phyloP scores from a whole-genome alignment of 73 alveolate species.

The Durusdinium trenchii region DNA sequence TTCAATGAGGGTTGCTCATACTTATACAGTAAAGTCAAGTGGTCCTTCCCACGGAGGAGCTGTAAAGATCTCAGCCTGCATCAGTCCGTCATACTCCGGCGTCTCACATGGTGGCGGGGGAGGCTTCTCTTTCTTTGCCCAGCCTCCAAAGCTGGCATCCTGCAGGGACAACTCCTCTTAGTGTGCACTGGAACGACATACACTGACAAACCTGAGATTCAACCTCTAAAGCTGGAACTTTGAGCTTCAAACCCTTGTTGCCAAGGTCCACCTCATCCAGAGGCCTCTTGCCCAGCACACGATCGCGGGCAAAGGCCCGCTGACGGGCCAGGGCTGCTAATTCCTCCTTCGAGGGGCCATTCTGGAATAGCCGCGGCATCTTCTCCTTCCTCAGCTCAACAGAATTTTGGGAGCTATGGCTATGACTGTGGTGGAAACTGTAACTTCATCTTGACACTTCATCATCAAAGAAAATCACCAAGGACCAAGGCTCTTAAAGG shows the following conservation, averaged over 20 bases:
- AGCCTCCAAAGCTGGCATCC: constrained; percentile 87
- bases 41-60: constrained; percentile 93
- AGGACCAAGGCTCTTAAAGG: constrained; percentile 46
- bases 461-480: neutral
- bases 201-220: too few relatives aligned
- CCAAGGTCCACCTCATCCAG: constrained; percentile 46
- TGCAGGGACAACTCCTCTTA: too few relatives aligned
- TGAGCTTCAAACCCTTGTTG: too few relatives aligned
- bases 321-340: constrained; percentile 67
- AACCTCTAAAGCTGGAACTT: too few relatives aligned
- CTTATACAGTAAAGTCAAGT: neutral
- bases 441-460: neutral
- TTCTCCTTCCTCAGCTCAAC: constrained; percentile 43
- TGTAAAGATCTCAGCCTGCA: constrained; percentile 47
- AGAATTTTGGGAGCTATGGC: neutral
- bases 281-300: constrained; percentile 77
- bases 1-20: neutral
- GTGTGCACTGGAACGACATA: too few relatives aligned
- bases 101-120: constrained; percentile 93
- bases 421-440: too few relatives aligned
- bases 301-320: constrained; percentile 56
- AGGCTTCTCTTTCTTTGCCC: constrained; percentile 94
- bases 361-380: constrained; percentile 81
- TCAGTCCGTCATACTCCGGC: constrained; percentile 68
- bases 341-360: constrained; percentile 88